Evolutionary conservation across 495 filamentous ascomycete genomes (phyloP).

Genomic region (Trypethelium eluteriae): DNA sequence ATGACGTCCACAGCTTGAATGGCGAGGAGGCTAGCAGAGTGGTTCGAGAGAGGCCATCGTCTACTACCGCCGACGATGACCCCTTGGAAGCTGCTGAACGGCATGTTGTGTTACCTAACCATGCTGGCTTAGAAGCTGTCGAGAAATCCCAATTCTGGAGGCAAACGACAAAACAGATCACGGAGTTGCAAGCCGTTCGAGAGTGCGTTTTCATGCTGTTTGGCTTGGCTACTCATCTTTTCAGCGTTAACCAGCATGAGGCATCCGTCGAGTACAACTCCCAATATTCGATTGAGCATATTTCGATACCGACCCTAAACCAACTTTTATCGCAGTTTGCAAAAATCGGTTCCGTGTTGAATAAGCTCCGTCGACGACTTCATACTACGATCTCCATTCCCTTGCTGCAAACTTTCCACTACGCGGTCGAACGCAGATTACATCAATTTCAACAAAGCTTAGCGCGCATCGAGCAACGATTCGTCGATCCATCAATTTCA

Average conservation of each 20-base stretch:
- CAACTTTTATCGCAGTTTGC: conserved; percentile 41
- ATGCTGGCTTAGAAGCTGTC: conserved; percentile 43
- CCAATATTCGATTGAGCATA: conserved; percentile 11
- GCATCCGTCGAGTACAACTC: conserved; percentile 20
- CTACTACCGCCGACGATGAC: conserved; percentile 35
- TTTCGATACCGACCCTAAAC: conserved; percentile 26
- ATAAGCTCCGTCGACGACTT: conserved; percentile 43
- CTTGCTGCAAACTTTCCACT: conserved; percentile 51
- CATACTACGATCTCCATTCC: conserved; percentile 36
- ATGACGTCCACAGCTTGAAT: conserved; percentile 27
- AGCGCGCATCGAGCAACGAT: conserved; percentile 40
- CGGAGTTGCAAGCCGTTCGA: conserved; percentile 66
- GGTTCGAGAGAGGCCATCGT: conserved; percentile 29
- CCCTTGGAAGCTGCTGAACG: conserved; percentile 35
- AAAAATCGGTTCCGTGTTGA: conserved; percentile 42
- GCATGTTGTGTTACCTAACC: conserved; percentile 34
- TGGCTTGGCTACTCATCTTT: conserved; percentile 69
- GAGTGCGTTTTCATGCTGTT: conserved; percentile 80
- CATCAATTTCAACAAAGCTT: conserved; percentile 40
- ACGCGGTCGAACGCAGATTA: conserved; percentile 41
- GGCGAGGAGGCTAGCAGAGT: conserved; percentile 22
- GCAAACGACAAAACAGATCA: conserved; percentile 29
- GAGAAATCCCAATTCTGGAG: conserved; percentile 44
- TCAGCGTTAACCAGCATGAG: conserved; percentile 39
- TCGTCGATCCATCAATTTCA: conserved; percentile 34